Evolutionary conservation across 306 rosid genomes (phyloP), one percentile per base, ranked within the genome.

Genomic region (Medicago lupulina): DNA sequence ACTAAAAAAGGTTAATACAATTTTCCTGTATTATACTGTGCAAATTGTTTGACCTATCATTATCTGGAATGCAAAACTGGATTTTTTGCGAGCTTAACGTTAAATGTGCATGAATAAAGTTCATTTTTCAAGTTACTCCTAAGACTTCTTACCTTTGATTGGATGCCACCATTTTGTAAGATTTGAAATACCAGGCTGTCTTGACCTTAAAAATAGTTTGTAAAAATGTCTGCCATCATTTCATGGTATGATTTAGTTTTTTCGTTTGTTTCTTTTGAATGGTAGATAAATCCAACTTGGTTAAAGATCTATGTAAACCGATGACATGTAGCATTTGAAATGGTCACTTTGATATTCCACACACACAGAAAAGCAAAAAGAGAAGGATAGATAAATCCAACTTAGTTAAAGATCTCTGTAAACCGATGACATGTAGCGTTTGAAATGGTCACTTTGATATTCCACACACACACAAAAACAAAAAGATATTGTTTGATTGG

Each of bases 1-100:
- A 39, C 81, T 86, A 28, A 88, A 81, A 83, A 86, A 95, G 98
- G 98, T 94, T 86, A 68, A 66, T 76, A 62, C 46, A 46, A 77
- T 85, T 72, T 77, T 71, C 77, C 67, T 83, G 39, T 63, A 16
- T 70, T 74, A 40, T 59, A 68, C 38, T 17, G 62, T 73, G 67
- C 64, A 57, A 61, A 38, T 83, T 64, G 77, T 55, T 74, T 85
- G 74, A 53, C 46, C 11, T 46, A 25, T 3, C 47, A 58, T 78
- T 74, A n/a, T 25, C 38, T 34, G 62, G 9, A 31, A 50, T 49
- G 34, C 75, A 61, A 34, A 64, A n/a, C 46, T 72, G 61, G 43
- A 38, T 67, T 66, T 73, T 51, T 10, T 16, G 15, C 51, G 55
- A 21, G 51, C 46, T 38, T 53, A 39, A 14, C 7, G 67, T 19